Percentiles rank a stretch among this genome's conserved stretches.
phyloP scores from a whole-genome alignment of 805 yeast species.

The Ogataea neopini region DNA sequence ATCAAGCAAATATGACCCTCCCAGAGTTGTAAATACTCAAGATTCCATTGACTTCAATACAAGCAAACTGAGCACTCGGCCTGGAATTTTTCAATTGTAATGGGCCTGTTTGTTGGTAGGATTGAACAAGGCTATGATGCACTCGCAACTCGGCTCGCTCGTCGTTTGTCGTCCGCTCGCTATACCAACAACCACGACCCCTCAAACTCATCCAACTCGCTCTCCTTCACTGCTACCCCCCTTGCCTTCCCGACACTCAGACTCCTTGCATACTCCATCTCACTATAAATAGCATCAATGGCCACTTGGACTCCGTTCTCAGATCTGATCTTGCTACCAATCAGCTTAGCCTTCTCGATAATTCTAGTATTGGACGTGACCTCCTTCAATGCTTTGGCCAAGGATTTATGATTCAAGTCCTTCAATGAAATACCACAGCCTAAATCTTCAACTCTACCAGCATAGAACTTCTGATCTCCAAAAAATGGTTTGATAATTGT shows the following conservation, averaged over 20 bases:
- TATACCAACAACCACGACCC: slow-evolving; percentile 33
- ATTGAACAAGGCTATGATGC: too few species aligned
- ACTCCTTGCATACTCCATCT: slow-evolving; percentile 72
- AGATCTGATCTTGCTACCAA: slow-evolving; percentile 62
- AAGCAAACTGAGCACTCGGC: background rate
- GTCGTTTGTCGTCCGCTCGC: background rate
- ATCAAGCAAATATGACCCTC: too few species aligned
- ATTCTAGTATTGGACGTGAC: slow-evolving; percentile 68
- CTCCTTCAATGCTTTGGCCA: slow-evolving; percentile 67
- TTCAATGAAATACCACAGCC: slow-evolving; percentile 79
- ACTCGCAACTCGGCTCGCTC: too few species aligned
- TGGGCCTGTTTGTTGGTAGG: too few species aligned
- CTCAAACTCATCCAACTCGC: slow-evolving; percentile 25
- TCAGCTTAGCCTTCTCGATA: slow-evolving; percentile 60
- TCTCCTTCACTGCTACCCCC: slow-evolving; percentile 18
- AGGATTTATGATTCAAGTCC: slow-evolving; percentile 61
- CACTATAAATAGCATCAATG: slow-evolving; percentile 72
- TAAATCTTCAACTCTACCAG: slow-evolving; percentile 80
- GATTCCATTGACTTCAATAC: background rate
- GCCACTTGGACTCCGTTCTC: slow-evolving; percentile 85
- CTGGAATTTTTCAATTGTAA: too few species aligned
- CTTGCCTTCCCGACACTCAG: slow-evolving; percentile 50
- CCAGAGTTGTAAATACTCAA: too few species aligned
- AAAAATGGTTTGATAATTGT: slow-evolving; percentile 92
- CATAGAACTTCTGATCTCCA: slow-evolving; percentile 95